Conservation (phyloP, 768 basidiomycete species). For the Hortiboletus flavorubellus region DNA sequence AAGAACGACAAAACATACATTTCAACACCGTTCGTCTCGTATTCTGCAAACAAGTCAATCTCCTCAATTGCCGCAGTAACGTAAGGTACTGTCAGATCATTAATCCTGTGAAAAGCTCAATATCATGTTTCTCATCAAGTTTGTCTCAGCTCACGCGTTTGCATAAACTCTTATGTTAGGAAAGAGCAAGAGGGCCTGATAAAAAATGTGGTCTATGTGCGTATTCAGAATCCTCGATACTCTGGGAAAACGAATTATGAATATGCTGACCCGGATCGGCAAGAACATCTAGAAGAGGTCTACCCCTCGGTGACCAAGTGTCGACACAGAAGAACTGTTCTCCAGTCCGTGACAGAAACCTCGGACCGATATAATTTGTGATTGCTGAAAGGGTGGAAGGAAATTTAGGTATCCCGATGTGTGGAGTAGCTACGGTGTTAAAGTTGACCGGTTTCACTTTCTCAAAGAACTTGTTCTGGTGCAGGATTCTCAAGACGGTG, state of each 20-base stretch:
- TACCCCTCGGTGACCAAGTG: constrained; percentile 64
- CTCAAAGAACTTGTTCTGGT: constrained; percentile 69
- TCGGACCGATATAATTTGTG: constrained; percentile 56
- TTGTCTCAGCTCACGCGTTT: constrained; percentile 54
- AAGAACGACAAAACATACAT: constrained; percentile 42
- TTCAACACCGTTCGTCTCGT: constrained; percentile 54
- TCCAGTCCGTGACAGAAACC: constrained; percentile 73
- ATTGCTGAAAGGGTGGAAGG: constrained; percentile 56
- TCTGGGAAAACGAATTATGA: not conserved
- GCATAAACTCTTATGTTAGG: constrained; percentile 73
- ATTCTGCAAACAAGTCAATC: constrained; percentile 60
- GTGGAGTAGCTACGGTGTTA: constrained; percentile 79
- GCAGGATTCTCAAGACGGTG: constrained; percentile 47
- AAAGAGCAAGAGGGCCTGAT: constrained; percentile 66
- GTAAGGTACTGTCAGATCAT: constrained; percentile 82
- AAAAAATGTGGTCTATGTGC: constrained; percentile 64
- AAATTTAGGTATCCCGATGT: constrained; percentile 70
- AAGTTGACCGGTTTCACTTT: constrained; percentile 73
- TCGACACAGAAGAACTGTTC: constrained; percentile 75
- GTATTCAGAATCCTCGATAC: not conserved
- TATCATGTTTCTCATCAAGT: not conserved
- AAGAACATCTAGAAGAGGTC: constrained; percentile 71
- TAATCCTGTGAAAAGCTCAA: constrained; percentile 42
- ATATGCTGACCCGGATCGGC: constrained; percentile 62
- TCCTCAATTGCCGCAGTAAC: constrained; percentile 71